phyloP scores from a whole-genome alignment of 257 asterid genomes.

The Plantago elongata region DNA sequence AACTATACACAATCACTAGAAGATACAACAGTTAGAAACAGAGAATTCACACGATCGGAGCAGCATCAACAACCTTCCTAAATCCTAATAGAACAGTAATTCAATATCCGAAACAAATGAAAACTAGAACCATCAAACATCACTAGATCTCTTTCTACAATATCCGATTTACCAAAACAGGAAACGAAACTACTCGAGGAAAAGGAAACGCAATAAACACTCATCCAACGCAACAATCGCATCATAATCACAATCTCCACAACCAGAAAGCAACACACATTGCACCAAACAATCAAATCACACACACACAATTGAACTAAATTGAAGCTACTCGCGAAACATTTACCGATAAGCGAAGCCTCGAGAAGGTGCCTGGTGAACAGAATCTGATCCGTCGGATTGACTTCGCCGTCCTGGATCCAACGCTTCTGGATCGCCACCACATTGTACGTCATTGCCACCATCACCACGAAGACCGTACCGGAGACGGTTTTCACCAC shows the following conservation, averaged over 20 bases:
- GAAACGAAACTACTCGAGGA: background rate
- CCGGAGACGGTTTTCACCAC: constrained; percentile 59
- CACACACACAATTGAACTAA: background rate
- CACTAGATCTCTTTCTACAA: too few relatives aligned
- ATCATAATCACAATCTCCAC: background rate
- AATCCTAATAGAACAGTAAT: too few relatives aligned
- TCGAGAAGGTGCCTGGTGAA: constrained; percentile 61
- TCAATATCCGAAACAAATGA: too few relatives aligned
- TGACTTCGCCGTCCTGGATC: constrained; percentile 64
- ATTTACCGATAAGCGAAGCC: constrained; percentile 89
- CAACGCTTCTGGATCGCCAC: constrained; percentile 52
- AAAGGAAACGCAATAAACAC: background rate
- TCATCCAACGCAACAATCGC: background rate
- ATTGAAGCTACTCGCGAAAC: background rate
- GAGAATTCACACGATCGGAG: too few relatives aligned
- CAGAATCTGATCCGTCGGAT: constrained; percentile 82
- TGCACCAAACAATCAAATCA: background rate
- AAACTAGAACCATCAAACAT: too few relatives aligned
- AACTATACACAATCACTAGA: too few relatives aligned
- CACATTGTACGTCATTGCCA: constrained; percentile 56
- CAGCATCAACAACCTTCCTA: too few relatives aligned
- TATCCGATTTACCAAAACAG: too few relatives aligned
- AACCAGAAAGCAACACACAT: background rate
- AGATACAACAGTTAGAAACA: too few relatives aligned
- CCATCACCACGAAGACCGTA: constrained; percentile 56